Base-by-base conservation (phyloP, 495 filamentous ascomycete genomes). In the Darksidea phi region DNA sequence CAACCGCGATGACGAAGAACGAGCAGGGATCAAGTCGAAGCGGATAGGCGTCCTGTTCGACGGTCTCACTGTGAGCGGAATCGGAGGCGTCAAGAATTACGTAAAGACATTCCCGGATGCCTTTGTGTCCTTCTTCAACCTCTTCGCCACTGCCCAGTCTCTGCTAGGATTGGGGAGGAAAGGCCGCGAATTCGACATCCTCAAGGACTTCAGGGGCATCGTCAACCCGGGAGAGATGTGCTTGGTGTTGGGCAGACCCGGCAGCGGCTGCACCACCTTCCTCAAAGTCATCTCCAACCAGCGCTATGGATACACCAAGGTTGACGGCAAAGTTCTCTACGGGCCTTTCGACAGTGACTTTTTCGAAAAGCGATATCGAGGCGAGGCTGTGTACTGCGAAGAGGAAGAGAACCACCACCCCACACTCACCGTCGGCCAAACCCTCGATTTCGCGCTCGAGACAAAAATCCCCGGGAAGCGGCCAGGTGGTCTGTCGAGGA, bases 231-330 rank as follows among this genome's bases (percentile, higher is more conserved):
- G 92, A 15, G 91, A 97, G 73, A 95, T 96, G 91, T 79, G 95
- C 1, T 76, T 97, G 18, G 92, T 97, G 10, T 79, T 97, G 18
- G 91, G 92, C 11, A 82, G 88, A 53, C 92, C 92, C 0, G 92
- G 91, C 0, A 86, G 85, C 8, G 91, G 91, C 34, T 96, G 91
- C 71, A 91, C 91, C 0, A 90, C 90, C 0, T 93, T 96, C 66
- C 76, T 96, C 20, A 95, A 94, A 71, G 82, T 86, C 21, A 88
- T 97, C 61, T 82, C 87, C 15, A 95, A 95, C 64, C 87, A 91
- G 67, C 80, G 89, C 6, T 82, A 80, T 66, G 91, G 91, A 37
- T 95, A 90, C 66, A 90, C 88, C 1, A 78, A 77, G 6, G 78
- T 95, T 12, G 79, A 85, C 21, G 91, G 90, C 6, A 87, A 93